These are phyloP conservation scores for Clavulina sp. DNA, from an alignment of 768 basidiomycete genomes.

Conservation along the genomic window DNA sequence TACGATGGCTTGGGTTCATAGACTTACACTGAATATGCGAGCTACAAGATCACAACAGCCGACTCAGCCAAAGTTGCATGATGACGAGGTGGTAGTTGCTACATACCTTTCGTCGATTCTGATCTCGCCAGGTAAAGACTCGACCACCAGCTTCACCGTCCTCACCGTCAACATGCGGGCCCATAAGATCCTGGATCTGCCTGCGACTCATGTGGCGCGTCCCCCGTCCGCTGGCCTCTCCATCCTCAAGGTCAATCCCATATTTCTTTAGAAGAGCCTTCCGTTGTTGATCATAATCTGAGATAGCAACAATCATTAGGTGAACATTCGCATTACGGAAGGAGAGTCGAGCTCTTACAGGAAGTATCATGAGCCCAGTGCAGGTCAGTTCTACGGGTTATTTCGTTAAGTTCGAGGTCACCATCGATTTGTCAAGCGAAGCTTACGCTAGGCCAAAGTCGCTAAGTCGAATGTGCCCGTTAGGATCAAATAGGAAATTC, in stretches of 20 bases:
- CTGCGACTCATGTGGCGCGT: constrained; percentile 66
- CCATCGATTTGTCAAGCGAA: constrained; percentile 9
- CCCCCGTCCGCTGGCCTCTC: constrained; percentile 41
- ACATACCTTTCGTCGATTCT: constrained; percentile 72
- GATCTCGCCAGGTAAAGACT: constrained; percentile 90
- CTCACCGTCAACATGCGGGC: no score
- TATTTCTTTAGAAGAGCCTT: constrained; percentile 76
- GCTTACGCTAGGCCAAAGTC: constrained; percentile 93
- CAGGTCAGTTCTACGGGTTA: constrained; percentile 50
- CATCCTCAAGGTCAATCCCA: constrained; percentile 86
- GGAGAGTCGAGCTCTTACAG: constrained; percentile 29
- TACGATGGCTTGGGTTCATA: background rate
- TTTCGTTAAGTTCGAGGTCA: background rate
- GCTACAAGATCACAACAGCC: constrained; percentile 23
- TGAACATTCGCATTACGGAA: background rate
- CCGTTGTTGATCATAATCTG: constrained; percentile 91
- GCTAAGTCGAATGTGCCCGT: constrained; percentile 86
- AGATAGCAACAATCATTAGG: constrained; percentile 3
- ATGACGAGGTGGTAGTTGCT: constrained; percentile 19
- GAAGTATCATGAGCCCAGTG: constrained; percentile 97
- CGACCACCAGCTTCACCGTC: constrained; percentile 43
- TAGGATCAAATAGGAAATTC: constrained; percentile 91
- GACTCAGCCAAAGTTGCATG: constrained; percentile 11
- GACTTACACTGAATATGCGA: constrained; percentile 76
- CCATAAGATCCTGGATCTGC: constrained; percentile 73